Conservation (phyloP, 1,284 basidiomycete genomes). For the Takashimella tepidaria region DNA sequence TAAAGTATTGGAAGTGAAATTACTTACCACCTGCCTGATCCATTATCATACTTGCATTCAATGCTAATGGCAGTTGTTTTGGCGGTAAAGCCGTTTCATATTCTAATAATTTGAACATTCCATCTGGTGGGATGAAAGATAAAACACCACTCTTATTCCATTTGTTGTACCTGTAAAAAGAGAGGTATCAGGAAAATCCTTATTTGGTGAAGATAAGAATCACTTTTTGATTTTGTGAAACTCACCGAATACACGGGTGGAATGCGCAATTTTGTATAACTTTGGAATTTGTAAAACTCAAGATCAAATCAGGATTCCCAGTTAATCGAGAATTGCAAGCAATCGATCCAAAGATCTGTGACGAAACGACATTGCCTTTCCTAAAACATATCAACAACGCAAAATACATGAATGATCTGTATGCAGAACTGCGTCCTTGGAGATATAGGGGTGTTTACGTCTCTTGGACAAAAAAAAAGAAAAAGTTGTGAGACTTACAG, state of each 20-base stretch:
- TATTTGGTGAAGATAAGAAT: background rate
- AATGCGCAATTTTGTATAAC: slow-evolving; percentile 74
- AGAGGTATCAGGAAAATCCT: no score
- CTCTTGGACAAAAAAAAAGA: no score
- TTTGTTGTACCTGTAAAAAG: slow-evolving; percentile 58
- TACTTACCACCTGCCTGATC: slow-evolving; percentile 60
- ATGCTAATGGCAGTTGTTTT: slow-evolving; percentile 58
- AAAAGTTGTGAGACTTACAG: slow-evolving; percentile 54
- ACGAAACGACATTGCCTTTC: slow-evolving; percentile 66
- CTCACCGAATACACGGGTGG: slow-evolving; percentile 83
- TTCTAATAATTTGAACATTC: slow-evolving; percentile 78
- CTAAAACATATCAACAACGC: slow-evolving; percentile 49
- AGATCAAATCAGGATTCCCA: slow-evolving; percentile 81
- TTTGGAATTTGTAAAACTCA: slow-evolving; percentile 70
- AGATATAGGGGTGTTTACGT: no score
- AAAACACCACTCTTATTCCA: slow-evolving; percentile 74
- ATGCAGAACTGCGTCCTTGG: no score
- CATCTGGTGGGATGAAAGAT: slow-evolving; percentile 93
- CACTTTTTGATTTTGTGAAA: slow-evolving; percentile 5
- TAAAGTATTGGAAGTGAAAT: slow-evolving; percentile 2
- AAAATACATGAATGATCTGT: no score
- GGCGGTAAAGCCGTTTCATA: slow-evolving; percentile 57
- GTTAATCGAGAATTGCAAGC: slow-evolving; percentile 70
- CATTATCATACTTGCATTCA: slow-evolving; percentile 60
- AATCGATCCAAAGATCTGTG: slow-evolving; percentile 72